Conservation (phyloP, 805 yeast species). For the Wickerhamomyces tratensis region DNA sequence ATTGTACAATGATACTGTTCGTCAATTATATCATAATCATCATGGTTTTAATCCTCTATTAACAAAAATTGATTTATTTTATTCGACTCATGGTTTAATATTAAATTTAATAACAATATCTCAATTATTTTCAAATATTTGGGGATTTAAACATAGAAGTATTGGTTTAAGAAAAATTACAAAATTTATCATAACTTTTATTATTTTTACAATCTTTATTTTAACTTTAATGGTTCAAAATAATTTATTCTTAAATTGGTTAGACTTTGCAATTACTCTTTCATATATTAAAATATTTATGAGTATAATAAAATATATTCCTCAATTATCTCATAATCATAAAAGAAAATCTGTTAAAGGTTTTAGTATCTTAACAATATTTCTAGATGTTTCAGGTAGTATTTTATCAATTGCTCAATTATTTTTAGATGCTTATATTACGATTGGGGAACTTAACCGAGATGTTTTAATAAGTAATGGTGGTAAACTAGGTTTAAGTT, state of each 20-base stretch:
- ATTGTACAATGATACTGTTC: constrained; percentile 23
- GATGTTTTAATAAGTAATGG: constrained; percentile 22
- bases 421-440: constrained; percentile 15
- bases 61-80: constrained; percentile 34
- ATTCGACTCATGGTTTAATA: constrained; percentile 36
- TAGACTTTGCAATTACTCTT: constrained; percentile 24
- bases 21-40: constrained; percentile 18
- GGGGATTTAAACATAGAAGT: constrained; percentile 18
- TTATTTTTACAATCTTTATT: not conserved
- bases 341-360: constrained; percentile 75
- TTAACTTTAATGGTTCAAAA: constrained; percentile 5
- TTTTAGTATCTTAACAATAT: constrained; percentile 54
- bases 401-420: constrained; percentile 13
- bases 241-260: constrained; percentile 9
- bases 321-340: constrained; percentile 80
- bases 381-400: constrained; percentile 28
- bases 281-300: constrained; percentile 36
- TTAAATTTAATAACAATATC: constrained; percentile 29
- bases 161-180: constrained; percentile 9
- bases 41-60: constrained; percentile 31
- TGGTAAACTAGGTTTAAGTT: constrained; percentile 29
- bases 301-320: constrained; percentile 49
- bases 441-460: constrained; percentile 15
- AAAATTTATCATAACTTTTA: constrained; percentile 10
- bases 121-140: constrained; percentile 21